A percentile compares a stretch with the other conserved stretches of the same genome.
phyloP scores from a whole-genome alignment of 2,329 filamentous ascomycete species.

The Colletotrichum cereale region DNA sequence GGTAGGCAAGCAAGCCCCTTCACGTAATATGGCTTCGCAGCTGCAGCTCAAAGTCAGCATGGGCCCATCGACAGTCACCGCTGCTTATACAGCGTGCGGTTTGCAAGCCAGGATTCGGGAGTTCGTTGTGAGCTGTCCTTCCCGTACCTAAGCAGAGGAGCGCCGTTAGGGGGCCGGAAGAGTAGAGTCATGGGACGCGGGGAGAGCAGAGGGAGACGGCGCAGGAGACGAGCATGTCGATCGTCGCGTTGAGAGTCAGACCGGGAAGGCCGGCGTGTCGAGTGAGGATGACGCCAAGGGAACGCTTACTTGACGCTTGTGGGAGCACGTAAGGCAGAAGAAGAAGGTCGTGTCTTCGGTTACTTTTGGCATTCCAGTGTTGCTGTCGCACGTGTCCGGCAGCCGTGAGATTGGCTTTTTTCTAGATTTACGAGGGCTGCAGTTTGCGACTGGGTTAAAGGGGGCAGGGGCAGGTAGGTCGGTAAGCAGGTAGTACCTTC shows the following conservation, averaged over 20 bases:
- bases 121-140: neutral
- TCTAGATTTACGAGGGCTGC: constrained; percentile 39
- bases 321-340: neutral
- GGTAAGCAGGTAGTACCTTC: too few relatives aligned
- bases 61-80: constrained; percentile 6
- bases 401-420: constrained; percentile 11
- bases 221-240: neutral
- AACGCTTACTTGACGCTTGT: neutral
- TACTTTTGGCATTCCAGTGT: constrained; percentile 26
- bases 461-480: constrained; percentile 20
- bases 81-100: constrained; percentile 5
- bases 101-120: constrained; percentile 14
- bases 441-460: neutral
- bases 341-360: neutral
- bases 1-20: neutral
- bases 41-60: constrained; percentile 10
- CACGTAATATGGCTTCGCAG: constrained; percentile 15
- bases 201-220: neutral
- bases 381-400: constrained; percentile 23
- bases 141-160: neutral
- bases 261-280: constrained; percentile 1
- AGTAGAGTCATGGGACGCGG: neutral
- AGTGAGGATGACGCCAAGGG: constrained; percentile 3
- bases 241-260: neutral
- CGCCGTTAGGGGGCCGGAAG: constrained; percentile 4